These are phyloP conservation scores for Gilbertella persicaria DNA, from an alignment of 371 early-diverging fungal genomes.

Conservation along the genomic window DNA sequence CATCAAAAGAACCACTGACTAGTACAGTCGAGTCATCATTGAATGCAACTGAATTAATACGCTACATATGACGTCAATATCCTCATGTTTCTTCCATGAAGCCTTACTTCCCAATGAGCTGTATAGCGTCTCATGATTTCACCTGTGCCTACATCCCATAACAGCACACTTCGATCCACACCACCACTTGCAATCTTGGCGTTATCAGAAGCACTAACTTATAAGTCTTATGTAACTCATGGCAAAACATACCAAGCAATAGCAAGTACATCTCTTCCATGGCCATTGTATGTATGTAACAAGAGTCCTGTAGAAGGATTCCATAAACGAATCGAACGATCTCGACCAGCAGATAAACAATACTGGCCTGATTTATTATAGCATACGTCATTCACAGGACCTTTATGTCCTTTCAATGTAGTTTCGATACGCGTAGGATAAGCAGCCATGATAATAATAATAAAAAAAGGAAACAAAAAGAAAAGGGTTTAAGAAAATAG, in stretches of 20 bases:
- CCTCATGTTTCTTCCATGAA: too few relatives aligned
- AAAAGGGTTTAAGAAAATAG: conserved; percentile 3
- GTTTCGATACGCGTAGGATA: conserved; percentile 42
- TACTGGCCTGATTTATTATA: conserved; percentile 76
- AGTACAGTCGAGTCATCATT: conserved; percentile 80
- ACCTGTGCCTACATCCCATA: conserved; percentile 89
- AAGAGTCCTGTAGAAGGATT: conserved; percentile 70
- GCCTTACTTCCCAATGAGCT: conserved; percentile 78
- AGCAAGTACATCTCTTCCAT: conserved; percentile 86
- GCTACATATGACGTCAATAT: conserved; percentile 29
- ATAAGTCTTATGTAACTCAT: neutral
- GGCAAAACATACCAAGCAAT: conserved; percentile 61
- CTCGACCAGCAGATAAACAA: conserved; percentile 77
- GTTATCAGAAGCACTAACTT: conserved; percentile 68
- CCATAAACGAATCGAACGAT: conserved; percentile 81
- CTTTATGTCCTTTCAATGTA: conserved; percentile 62
- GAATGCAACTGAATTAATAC: conserved; percentile 83
- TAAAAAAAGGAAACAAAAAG: neutral
- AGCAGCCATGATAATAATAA: conserved; percentile 27
- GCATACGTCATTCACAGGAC: conserved; percentile 65
- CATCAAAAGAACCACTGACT: conserved; percentile 88
- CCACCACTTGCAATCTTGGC: conserved; percentile 82
- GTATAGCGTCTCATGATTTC: conserved; percentile 70
- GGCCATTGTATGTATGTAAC: conserved; percentile 82
- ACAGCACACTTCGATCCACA: conserved; percentile 75